A percentile compares a stretch with the other conserved stretches of the same genome.
phyloP scores from a whole-genome alignment of 805 yeast species.

The Wickerhamiella sergipiensis region DNA sequence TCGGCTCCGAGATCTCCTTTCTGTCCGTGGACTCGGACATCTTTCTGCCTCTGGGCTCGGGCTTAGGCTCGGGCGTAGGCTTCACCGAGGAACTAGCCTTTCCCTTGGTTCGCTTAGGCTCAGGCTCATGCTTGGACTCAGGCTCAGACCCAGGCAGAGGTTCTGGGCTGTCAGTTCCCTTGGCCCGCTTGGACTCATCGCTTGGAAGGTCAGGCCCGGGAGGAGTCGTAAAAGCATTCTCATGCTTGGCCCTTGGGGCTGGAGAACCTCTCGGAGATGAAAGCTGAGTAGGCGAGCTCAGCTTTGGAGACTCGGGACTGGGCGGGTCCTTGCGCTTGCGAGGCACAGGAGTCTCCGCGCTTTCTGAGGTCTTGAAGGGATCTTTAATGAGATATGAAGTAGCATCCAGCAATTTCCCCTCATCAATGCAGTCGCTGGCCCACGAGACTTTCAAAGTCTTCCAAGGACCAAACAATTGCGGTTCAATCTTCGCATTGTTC shows the following conservation, averaged over 20 bases:
- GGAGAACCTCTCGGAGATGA: background rate
- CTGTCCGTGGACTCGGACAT: background rate
- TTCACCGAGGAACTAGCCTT: too few species aligned
- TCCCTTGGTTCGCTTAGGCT: too few species aligned
- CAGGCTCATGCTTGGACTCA: background rate
- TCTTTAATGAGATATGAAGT: background rate
- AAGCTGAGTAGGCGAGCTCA: too few species aligned
- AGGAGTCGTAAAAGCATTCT: background rate
- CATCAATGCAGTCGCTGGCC: conserved; percentile 24
- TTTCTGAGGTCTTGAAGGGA: background rate
- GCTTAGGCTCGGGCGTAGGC: background rate
- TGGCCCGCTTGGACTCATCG: too few species aligned
- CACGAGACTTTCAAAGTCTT: conserved; percentile 16
- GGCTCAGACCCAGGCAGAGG: background rate
- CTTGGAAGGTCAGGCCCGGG: background rate
- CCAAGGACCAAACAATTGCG: conserved; percentile 4
- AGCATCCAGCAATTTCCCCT: conserved; percentile 10
- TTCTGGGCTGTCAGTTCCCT: too few species aligned
- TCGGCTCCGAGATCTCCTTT: too few species aligned
- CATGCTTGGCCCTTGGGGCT: background rate
- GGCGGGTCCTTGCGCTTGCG: background rate
- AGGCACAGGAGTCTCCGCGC: background rate
- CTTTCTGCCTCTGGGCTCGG: background rate
- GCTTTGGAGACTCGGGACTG: too few species aligned
- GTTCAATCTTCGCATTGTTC: background rate